Percentiles rank a stretch among this genome's conserved stretches.
Conservation (phyloP, 768 basidiomycete species). For the Saitozyma podzolica region DNA sequence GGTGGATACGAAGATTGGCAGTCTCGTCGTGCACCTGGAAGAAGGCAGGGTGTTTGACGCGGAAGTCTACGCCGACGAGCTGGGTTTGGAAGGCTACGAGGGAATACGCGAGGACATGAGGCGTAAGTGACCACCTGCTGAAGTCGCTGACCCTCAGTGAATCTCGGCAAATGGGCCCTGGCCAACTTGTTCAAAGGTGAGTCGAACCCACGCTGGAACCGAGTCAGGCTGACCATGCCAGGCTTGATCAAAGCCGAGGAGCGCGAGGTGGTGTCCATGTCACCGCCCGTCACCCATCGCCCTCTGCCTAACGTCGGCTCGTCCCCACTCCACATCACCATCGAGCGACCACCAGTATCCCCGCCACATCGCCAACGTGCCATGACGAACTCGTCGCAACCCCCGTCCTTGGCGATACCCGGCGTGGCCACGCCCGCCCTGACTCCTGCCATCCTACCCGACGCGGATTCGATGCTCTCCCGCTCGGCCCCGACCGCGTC, state of each 20-base stretch:
- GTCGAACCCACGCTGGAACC: not conserved
- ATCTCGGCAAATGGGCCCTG: conserved; percentile 87
- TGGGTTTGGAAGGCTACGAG: conserved; percentile 66
- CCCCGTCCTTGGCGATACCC: conserved; percentile 52
- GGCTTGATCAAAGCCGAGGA: conserved; percentile 50
- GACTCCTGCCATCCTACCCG: conserved; percentile 56
- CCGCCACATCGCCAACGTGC: conserved; percentile 46
- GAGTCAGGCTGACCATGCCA: not conserved
- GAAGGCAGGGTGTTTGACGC: conserved; percentile 83
- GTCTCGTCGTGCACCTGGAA: conserved; percentile 80
- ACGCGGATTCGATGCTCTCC: conserved; percentile 24
- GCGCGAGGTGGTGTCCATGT: conserved; percentile 17
- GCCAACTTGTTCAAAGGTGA: conserved; percentile 73
- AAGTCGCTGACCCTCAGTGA: conserved; percentile 60
- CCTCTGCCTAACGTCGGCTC: too few relatives aligned
- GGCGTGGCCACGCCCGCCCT: conserved; percentile 64
- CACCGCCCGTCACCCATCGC: too few relatives aligned
- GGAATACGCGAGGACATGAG: conserved; percentile 75
- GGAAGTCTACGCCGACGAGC: conserved; percentile 92
- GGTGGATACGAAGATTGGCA: conserved; percentile 85
- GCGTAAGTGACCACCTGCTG: conserved; percentile 59
- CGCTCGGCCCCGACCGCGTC: conserved; percentile 33
- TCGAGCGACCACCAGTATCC: conserved; percentile 34
- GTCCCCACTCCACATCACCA: conserved; percentile 4
- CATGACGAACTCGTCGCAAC: conserved; percentile 32